Base-by-base conservation (phyloP, 352 stramenopile species). In the Aphanomyces cochlioides region DNA sequence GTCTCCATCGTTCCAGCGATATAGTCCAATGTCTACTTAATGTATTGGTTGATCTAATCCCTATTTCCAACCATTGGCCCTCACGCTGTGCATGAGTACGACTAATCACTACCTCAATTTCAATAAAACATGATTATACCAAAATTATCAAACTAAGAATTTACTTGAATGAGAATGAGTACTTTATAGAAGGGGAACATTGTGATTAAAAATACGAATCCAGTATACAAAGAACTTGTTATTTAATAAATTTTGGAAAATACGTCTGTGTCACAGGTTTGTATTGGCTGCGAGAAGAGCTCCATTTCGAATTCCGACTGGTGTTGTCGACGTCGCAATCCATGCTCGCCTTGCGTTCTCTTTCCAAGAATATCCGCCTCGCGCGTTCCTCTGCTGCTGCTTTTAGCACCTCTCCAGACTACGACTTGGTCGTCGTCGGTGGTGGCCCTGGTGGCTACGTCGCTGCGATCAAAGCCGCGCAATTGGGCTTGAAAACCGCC, bases 371-470 rank as follows among this genome's bases (percentile, higher is more conserved):
- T 28, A 28, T 61, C 28, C 54, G 54, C 54, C 39, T 61, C 28
- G 54, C 43, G 61, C 45, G 47, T 28, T 38, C 17, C 50, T 19
- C 53, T 13, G 73, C 73, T 37, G 82, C 80, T 60, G 74, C 80
- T 69, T 89, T 89, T 74, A 87, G 79, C 4, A 59, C 74, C 15
- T 56, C 56, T 34, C 59, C 77, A 10, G 84, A 92, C 38, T 92
- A 91, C 74, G 83, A 91, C 74, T 47, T 98, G 37, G 84, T 97
- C 48, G 89, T 98, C 34, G 88, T 98, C 56, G 97, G 97, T 66
- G 97, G 97, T 60, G 97, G 97, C 53, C 97, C 97, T 7, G 97
- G 97, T 54, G 97, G 97, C 71, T 99, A 99, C 83, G 97, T 99
- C 41, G 96, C 96, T 48, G 97, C 97, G 65, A 99, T 99, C 80